phyloP scores from a whole-genome alignment of 2,329 filamentous ascomycete genomes.

The Stagonosporopsis rhizophila region DNA sequence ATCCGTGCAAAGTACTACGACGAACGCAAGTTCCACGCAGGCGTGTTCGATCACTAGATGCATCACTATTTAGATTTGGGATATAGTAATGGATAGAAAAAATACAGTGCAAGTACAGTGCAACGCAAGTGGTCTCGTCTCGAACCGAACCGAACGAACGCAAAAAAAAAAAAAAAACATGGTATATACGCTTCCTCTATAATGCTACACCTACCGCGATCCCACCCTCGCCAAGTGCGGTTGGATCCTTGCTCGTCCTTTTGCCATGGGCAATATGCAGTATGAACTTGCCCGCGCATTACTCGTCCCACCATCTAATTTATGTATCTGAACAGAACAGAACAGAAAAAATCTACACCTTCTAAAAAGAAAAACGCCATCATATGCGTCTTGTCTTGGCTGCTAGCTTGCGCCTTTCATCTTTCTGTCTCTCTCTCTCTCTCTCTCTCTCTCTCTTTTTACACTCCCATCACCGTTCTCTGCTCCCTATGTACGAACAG shows the following conservation, averaged over 20 bases:
- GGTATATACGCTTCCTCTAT: too few species aligned
- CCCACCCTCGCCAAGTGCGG: too few species aligned
- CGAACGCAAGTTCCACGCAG: constrained; percentile 77
- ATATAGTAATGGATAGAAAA: too few species aligned
- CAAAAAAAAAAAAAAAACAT: too few species aligned
- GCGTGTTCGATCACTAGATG: constrained; percentile 37
- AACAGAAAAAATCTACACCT: neutral
- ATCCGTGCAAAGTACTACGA: constrained; percentile 87
- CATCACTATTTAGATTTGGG: too few species aligned
- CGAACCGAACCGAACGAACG: too few species aligned
- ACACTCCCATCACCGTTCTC: neutral
- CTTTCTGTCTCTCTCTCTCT: too few species aligned
- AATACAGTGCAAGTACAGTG: too few species aligned
- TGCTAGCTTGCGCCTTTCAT: neutral
- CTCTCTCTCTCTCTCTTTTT: neutral
- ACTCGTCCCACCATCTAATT: neutral
- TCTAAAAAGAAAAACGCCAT: constrained; percentile 10
- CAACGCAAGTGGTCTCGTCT: too few species aligned
- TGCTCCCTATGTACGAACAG: neutral
- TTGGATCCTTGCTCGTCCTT: too few species aligned
- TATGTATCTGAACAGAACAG: neutral
- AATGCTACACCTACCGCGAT: too few species aligned
- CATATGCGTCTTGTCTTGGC: constrained; percentile 11
- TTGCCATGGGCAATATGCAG: too few species aligned
- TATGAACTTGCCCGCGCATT: neutral